Conservation (phyloP, 306 rosid species). For the Castanea sativa region DNA sequence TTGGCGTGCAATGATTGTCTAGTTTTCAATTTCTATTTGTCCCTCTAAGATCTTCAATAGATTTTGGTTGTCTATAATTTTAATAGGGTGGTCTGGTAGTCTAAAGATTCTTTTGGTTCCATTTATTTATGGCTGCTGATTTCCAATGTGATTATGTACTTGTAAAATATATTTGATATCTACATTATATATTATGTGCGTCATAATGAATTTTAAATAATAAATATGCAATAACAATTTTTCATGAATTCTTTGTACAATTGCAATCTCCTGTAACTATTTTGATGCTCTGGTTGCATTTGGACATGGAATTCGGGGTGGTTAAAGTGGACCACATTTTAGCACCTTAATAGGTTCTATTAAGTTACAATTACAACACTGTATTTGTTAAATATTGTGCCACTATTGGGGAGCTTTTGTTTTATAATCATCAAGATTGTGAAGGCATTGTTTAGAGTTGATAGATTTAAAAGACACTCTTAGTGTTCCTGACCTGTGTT, state of each 20-base stretch:
- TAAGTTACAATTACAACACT: not conserved
- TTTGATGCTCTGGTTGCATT: not conserved
- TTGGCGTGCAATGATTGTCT: not conserved
- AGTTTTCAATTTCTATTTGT: not conserved
- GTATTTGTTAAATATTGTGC: not conserved
- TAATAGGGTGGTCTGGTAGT: not conserved
- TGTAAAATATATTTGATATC: not conserved
- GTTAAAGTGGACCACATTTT: not conserved
- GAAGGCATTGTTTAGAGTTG: not conserved
- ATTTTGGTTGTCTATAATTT: not conserved
- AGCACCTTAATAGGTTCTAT: not conserved
- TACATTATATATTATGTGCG: not conserved
- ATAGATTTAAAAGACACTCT: not conserved
- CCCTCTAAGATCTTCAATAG: not conserved
- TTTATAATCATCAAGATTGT: not conserved
- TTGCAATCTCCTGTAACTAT: not conserved
- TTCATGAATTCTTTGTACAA: not conserved
- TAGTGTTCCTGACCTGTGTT: not conserved
- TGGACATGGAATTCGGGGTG: not conserved
- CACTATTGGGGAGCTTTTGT: not conserved
- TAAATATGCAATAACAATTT: not conserved
- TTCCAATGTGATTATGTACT: not conserved
- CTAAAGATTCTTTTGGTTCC: not conserved
- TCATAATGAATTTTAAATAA: not conserved
- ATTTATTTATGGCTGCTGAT: not conserved